phyloP scores from a whole-genome alignment of 768 basidiomycete genomes.

The Leccinum variicolor region DNA sequence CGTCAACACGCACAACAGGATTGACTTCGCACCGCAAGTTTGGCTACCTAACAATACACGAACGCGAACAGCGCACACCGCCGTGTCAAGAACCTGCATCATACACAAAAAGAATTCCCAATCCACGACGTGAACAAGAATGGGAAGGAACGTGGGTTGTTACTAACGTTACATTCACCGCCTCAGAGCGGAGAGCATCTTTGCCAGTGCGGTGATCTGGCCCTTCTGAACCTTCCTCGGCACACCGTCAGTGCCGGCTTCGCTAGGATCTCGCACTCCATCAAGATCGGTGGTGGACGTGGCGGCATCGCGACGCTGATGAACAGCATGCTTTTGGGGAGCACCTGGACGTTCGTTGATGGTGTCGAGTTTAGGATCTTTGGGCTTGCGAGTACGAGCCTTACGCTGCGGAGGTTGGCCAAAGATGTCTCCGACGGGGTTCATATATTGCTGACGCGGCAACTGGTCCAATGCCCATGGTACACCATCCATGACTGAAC shows the following conservation, averaged over 20 bases:
- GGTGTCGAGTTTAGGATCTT: constrained; percentile 67
- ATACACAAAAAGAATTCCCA: constrained; percentile 12
- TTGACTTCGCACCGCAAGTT: constrained; percentile 40
- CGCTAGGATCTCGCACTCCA: constrained; percentile 26
- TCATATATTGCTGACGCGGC: constrained; percentile 61
- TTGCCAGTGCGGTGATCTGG: constrained; percentile 86
- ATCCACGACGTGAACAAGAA: background rate
- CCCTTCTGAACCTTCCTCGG: constrained; percentile 84
- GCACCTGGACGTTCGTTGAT: constrained; percentile 64
- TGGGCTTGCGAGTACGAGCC: constrained; percentile 61
- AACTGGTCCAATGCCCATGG: constrained; percentile 72
- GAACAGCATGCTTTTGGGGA: constrained; percentile 43
- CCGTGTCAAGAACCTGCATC: constrained; percentile 32
- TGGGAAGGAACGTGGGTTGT: background rate
- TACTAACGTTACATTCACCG: constrained; percentile 43
- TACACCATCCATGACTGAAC: constrained; percentile 68
- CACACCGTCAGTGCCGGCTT: constrained; percentile 35
- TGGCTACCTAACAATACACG: constrained; percentile 55
- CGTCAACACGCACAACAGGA: constrained; percentile 20
- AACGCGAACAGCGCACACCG: constrained; percentile 31
- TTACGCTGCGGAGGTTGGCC: constrained; percentile 56
- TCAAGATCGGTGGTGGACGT: constrained; percentile 74
- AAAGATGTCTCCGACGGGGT: constrained; percentile 62
- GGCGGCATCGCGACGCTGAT: constrained; percentile 56
- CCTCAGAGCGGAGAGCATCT: constrained; percentile 84